Percentiles rank a stretch among this genome's conserved stretches.
These are phyloP conservation scores for Syncephalastrum racemosum DNA, from an alignment of 371 early-diverging fungal species.

Conservation along the genomic window DNA sequence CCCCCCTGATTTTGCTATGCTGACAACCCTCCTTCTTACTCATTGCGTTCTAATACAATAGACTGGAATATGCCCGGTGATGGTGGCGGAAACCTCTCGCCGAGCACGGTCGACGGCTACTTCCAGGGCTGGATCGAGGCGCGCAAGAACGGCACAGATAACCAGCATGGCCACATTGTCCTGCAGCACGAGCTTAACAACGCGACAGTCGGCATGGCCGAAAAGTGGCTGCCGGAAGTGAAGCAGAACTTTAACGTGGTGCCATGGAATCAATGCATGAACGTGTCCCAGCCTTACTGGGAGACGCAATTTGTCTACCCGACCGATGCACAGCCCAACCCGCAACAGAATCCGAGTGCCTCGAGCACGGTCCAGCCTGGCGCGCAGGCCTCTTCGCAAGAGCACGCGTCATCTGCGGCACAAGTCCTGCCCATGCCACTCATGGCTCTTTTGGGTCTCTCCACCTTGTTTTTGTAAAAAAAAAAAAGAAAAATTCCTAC, in stretches of 20 bases:
- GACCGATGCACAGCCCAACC: conserved; percentile 10
- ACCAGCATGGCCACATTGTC: conserved; percentile 34
- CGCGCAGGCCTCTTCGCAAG: too few species aligned
- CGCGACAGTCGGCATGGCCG: conserved; percentile 33
- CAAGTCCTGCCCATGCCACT: too few species aligned
- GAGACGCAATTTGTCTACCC: conserved; percentile 25
- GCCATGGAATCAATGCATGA: conserved; percentile 29
- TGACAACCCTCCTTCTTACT: neutral
- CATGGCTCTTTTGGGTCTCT: too few species aligned
- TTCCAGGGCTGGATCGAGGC: conserved; percentile 41
- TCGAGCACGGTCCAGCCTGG: neutral
- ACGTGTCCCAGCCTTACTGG: conserved; percentile 35
- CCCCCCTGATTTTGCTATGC: neutral
- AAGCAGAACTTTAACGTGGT: conserved; percentile 31
- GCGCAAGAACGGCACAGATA: conserved; percentile 36
- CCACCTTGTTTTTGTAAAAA: conserved; percentile 2
- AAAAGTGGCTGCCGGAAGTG: conserved; percentile 37
- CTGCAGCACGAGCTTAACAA: conserved; percentile 44
- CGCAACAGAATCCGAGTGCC: conserved; percentile 1
- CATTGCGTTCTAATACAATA: neutral
- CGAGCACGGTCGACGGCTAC: conserved; percentile 35
- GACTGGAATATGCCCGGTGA: conserved; percentile 33
- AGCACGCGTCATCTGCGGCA: too few species aligned
- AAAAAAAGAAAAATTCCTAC: neutral
- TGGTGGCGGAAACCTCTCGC: conserved; percentile 39